A percentile compares a stretch with the other conserved stretches of the same genome.
These are phyloP conservation scores for Quercus agrifolia DNA, from an alignment of 306 rosid species.

Conservation along the genomic window DNA sequence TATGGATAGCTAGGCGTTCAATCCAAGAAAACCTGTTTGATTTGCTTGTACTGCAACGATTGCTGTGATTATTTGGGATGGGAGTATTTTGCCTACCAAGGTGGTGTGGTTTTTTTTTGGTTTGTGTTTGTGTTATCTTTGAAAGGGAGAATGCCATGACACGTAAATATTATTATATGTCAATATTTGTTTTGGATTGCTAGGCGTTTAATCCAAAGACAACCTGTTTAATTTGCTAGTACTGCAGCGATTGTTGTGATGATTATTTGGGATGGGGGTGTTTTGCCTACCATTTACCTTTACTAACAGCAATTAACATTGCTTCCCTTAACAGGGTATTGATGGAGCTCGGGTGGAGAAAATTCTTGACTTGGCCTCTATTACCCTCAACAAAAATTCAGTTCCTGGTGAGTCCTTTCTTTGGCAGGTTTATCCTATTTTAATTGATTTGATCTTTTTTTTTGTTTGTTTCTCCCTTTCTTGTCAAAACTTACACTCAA, in stretches of 20 bases:
- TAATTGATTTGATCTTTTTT: neutral
- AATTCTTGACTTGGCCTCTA: constrained; percentile 89
- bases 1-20: neutral
- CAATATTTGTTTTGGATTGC: too few species aligned
- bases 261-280: neutral
- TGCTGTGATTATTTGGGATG: neutral
- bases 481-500: constrained; percentile 5
- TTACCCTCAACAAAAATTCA: constrained; percentile 92
- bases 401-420: constrained; percentile 65
- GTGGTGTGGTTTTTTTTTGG: too few species aligned
- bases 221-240: too few species aligned
- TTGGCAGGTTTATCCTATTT: neutral
- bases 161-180: too few species aligned
- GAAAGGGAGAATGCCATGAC: too few species aligned
- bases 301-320: constrained; percentile 20
- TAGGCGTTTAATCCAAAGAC: too few species aligned
- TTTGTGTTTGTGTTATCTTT: too few species aligned
- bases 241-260: too few species aligned
- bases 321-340: constrained; percentile 48
- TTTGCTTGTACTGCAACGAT: neutral
- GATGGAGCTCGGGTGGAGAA: constrained; percentile 97
- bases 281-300: neutral
- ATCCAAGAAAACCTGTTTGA: neutral
- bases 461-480: neutral
- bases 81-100: neutral